Base-by-base conservation (phyloP, 805 yeast genomes). In the Ogataea wickerhamii region DNA sequence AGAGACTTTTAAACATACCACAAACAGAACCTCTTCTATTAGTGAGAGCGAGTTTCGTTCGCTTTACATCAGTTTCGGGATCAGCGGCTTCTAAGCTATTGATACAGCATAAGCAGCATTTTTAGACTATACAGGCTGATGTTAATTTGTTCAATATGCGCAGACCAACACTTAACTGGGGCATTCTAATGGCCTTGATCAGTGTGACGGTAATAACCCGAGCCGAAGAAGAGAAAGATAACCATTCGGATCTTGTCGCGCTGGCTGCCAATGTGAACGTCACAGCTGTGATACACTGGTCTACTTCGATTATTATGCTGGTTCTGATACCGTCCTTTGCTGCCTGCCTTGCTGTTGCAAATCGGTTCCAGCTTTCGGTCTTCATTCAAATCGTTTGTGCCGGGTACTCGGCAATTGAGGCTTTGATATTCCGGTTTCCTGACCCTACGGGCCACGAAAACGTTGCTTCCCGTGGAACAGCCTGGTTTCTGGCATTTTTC, bases 381-480 rank as follows among this genome's bases (percentile, higher is more conserved):
- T 43, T 68, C 1, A 47, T 78, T 6, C 86, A 78, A 49, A 43
- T 67, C 4, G 47, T 69, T 0, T 63, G 74, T 30, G 66, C 74
- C 0, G 65, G 53, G 0, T 83, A 80, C 52, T 71, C 80, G 1
- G 60, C 70, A 0, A 41, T 78, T 18, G 93, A 83, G 41, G 73
- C 77, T 2, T 31, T 78, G 2, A 59, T 81, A 35, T 63, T 82
- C 7, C 63, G 75, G 32, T 83, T 81, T 51, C 80, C 84, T 1
- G 91, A 83, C 53, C 66, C 67, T 24, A 69, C 73, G 37, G 81
- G 80, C 27, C 77, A 78, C 39, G 91, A 83, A 53, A 82, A 81
- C 56, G 61, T 73, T 40, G 78, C 87, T 1, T 76, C 84, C 10
- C 67, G 76, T 38, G 87, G 86, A 0, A 76, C 87, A 0, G 76